phyloP scores from a whole-genome alignment of 2,329 filamentous ascomycete genomes.

The Alternaria sp. region DNA sequence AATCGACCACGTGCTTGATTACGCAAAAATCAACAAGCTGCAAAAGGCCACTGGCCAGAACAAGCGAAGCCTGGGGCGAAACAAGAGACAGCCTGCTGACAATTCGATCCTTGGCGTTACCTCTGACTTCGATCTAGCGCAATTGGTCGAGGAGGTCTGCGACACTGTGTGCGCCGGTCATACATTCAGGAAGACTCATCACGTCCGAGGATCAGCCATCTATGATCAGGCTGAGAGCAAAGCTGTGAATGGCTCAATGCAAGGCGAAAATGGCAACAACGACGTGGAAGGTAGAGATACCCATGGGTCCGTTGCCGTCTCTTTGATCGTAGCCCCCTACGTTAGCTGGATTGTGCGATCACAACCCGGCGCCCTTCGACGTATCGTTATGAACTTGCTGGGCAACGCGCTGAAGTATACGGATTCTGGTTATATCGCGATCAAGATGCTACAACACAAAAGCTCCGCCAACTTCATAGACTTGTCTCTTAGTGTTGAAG shows the following conservation, averaged over 20 bases:
- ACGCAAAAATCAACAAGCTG: conserved; percentile 49
- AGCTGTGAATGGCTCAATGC: conserved; percentile 23
- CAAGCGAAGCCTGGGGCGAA: conserved; percentile 24
- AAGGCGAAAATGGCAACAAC: neutral
- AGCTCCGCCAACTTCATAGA: conserved; percentile 26
- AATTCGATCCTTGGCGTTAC: conserved; percentile 44
- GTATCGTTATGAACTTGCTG: conserved; percentile 48
- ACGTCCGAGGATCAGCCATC: conserved; percentile 31
- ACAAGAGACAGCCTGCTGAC: conserved; percentile 37
- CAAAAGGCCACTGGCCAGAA: conserved; percentile 32
- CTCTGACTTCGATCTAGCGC: conserved; percentile 40
- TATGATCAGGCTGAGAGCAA: conserved; percentile 33
- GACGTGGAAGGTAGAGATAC: conserved; percentile 28
- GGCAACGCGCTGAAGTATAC: conserved; percentile 50
- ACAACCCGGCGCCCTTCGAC: conserved; percentile 42
- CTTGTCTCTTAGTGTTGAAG: conserved; percentile 47
- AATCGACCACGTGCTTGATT: conserved; percentile 51
- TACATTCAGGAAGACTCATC: conserved; percentile 47
- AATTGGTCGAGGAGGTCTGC: conserved; percentile 60
- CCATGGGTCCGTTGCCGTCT: conserved; percentile 36
- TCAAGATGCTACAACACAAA: conserved; percentile 32
- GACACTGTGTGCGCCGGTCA: conserved; percentile 64
- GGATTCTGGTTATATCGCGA: conserved; percentile 39
- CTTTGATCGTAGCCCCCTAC: conserved; percentile 40
- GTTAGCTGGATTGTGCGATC: conserved; percentile 41